Evolutionary conservation across 345 rosid species (phyloP).

Genomic region (Physaria fendleri): DNA sequence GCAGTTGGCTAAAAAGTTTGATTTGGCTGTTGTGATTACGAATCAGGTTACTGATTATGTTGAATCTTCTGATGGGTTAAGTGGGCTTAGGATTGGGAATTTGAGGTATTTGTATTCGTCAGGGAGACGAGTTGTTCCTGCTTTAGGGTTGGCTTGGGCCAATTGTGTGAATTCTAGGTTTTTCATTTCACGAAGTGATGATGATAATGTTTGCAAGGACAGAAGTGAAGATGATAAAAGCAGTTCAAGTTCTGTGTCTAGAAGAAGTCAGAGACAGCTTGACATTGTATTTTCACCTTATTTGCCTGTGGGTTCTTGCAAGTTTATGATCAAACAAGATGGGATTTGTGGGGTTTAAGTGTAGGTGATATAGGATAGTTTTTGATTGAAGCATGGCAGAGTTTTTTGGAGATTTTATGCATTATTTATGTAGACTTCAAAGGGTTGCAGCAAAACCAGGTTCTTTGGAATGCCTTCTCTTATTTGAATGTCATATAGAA

Average conservation of each 20-base stretch:
- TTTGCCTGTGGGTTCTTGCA: constrained; percentile 54
- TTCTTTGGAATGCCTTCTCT: too few species aligned
- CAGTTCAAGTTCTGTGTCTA: constrained; percentile 15
- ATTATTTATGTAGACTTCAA: constrained; percentile 7
- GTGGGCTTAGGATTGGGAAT: constrained; percentile 64
- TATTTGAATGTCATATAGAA: background rate
- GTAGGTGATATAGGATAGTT: background rate
- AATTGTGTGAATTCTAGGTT: constrained; percentile 80
- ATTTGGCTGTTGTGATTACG: constrained; percentile 64
- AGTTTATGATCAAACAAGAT: constrained; percentile 49
- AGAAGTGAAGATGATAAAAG: constrained; percentile 11
- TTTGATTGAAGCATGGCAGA: background rate
- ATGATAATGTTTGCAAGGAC: constrained; percentile 29
- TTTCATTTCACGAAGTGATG: constrained; percentile 52
- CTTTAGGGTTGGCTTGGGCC: constrained; percentile 78
- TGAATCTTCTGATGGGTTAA: constrained; percentile 48
- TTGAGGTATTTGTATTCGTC: constrained; percentile 51
- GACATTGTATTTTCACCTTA: constrained; percentile 70
- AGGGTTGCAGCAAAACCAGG: constrained; percentile 18
- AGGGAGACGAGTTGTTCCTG: constrained; percentile 67
- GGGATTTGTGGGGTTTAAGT: constrained; percentile 49
- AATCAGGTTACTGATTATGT: constrained; percentile 85
- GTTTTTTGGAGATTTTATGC: background rate
- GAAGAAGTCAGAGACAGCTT: constrained; percentile 40
- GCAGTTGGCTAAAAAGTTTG: constrained; percentile 53